Evolutionary conservation across 306 rosid species (phyloP).

Genomic region (Trifolium subterraneum): DNA sequence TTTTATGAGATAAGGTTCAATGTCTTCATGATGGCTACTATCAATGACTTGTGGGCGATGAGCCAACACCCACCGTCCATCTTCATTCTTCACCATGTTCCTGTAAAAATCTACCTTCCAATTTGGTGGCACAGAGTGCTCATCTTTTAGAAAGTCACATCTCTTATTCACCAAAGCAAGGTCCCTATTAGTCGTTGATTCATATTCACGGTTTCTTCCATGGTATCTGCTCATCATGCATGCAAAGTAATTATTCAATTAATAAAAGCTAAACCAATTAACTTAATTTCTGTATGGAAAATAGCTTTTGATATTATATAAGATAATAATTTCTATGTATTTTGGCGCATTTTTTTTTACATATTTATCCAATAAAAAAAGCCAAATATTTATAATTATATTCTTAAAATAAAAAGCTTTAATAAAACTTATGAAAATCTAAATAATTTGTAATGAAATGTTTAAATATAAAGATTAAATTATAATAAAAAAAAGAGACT

Average conservation of each 20-base stretch:
- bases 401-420: no score
- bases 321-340: no score
- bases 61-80: constrained; percentile 73
- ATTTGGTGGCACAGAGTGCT: constrained; percentile 72
- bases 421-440: no score
- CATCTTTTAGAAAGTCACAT: constrained; percentile 77
- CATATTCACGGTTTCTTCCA: constrained; percentile 58
- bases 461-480: no score
- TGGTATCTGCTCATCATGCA: constrained; percentile 60
- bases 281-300: no score
- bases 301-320: no score
- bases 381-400: no score
- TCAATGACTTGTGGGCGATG: constrained; percentile 58
- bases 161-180: constrained; percentile 83
- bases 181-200: constrained; percentile 64
- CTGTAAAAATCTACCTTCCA: constrained; percentile 86
- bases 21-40: constrained; percentile 51
- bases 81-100: constrained; percentile 60
- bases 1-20: constrained; percentile 7
- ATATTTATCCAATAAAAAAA: no score
- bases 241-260: not conserved
- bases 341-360: no score
- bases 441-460: no score
- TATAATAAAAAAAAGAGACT: no score
- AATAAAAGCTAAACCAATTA: no score